Percentiles rank a stretch among this genome's conserved stretches.
phyloP scores from a whole-genome alignment of 352 stramenopile species.

The Globisporangium emineosum region DNA sequence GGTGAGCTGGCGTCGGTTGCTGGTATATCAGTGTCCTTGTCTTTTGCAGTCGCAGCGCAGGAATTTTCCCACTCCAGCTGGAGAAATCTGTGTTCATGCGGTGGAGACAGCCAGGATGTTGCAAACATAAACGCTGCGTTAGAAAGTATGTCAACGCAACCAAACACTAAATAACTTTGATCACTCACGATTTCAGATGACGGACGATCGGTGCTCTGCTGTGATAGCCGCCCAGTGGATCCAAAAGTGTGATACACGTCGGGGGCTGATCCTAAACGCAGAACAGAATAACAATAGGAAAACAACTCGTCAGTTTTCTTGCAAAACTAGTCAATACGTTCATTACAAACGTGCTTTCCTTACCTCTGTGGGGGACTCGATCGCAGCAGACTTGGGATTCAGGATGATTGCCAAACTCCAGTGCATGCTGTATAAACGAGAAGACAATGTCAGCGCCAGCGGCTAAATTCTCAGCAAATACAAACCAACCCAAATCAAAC shows the following conservation, averaged over 20 bases:
- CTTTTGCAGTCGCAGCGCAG: constrained; percentile 7
- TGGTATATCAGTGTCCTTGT: constrained; percentile 6
- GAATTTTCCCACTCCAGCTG: constrained; percentile 51
- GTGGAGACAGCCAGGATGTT: background rate
- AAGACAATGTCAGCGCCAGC: constrained; percentile 8
- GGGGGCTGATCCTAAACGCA: constrained; percentile 27
- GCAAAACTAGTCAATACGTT: background rate
- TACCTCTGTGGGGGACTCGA: constrained; percentile 26
- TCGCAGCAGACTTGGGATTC: constrained; percentile 51
- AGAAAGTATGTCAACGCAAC: background rate
- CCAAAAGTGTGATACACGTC: constrained; percentile 63
- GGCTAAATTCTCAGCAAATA: background rate
- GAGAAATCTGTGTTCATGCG: constrained; percentile 33
- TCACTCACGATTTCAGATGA: constrained; percentile 51
- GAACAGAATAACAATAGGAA: background rate
- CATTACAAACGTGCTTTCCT: background rate
- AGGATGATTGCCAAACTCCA: constrained; percentile 83
- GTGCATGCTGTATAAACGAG: constrained; percentile 48
- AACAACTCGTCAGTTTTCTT: background rate
- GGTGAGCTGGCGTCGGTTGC: constrained; percentile 5
- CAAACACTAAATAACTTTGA: too few relatives aligned
- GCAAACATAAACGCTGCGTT: background rate
- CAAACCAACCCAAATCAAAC: too few relatives aligned
- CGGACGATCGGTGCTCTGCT: constrained; percentile 50
- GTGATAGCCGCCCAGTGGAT: constrained; percentile 73